Evolutionary conservation across 257 asterid species (phyloP).

Genomic region (Nicotiana attenuata): DNA sequence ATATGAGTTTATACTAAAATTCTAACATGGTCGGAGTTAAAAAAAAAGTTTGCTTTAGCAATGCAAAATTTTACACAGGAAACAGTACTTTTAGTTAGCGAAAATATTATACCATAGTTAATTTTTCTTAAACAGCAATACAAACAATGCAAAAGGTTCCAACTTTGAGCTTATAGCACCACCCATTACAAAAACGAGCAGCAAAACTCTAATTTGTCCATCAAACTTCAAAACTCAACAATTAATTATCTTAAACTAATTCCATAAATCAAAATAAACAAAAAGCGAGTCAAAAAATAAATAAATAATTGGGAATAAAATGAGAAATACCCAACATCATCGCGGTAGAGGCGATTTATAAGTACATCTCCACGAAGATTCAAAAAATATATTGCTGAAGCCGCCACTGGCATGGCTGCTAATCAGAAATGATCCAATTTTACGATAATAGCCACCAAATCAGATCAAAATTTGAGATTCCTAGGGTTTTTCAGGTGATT

Average conservation of each 20-base stretch:
- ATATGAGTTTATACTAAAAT: too few relatives aligned
- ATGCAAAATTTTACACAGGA: too few relatives aligned
- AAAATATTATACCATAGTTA: not conserved
- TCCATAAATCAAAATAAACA: not conserved
- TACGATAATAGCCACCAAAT: not conserved
- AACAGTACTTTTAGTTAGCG: too few relatives aligned
- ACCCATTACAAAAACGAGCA: not conserved
- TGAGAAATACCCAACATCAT: slow-evolving; percentile 76
- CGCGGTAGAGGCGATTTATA: slow-evolving; percentile 96
- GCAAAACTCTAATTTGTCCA: not conserved
- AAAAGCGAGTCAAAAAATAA: not conserved
- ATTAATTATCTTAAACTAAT: not conserved
- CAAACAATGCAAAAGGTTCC: not conserved
- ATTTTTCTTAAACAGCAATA: not conserved
- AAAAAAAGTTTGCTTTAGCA: too few relatives aligned
- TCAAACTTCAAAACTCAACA: not conserved
- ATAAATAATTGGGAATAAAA: not conserved
- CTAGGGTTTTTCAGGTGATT: not conserved
- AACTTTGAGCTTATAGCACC: not conserved
- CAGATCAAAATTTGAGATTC: slow-evolving; percentile 4
- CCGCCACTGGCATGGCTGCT: slow-evolving; percentile 89
- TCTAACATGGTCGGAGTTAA: too few relatives aligned
- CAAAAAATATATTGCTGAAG: slow-evolving; percentile 92
- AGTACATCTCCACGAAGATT: slow-evolving; percentile 99
- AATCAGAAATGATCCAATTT: not conserved